Conservation (phyloP, 331 rosid genomes). For the Dryas integrifolia region DNA sequence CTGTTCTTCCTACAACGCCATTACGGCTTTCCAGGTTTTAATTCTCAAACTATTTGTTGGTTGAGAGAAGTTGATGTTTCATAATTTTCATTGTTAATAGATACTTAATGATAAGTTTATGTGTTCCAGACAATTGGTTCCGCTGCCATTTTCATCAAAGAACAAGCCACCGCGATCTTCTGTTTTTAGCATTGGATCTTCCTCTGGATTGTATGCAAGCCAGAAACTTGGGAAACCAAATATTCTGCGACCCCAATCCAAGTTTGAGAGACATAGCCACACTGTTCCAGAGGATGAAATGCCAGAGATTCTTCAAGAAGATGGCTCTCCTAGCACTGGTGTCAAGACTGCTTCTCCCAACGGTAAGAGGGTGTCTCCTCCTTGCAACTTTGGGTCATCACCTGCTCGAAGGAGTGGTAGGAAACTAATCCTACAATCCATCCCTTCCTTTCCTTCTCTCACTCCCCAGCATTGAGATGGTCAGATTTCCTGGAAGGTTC, state of each 20-base stretch:
- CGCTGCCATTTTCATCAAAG: conserved; percentile 61
- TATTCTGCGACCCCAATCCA: conserved; percentile 41
- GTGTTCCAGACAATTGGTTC: conserved; percentile 46
- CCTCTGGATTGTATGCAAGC: conserved; percentile 49
- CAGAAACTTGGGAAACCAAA: conserved; percentile 55
- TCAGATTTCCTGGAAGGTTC: neutral
- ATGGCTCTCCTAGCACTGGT: conserved; percentile 49
- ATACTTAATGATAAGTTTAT: conserved; percentile 12
- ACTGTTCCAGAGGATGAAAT: conserved; percentile 54
- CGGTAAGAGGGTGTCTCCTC: conserved; percentile 81
- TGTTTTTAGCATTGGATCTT: conserved; percentile 48
- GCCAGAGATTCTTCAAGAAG: conserved; percentile 49
- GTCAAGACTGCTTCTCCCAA: conserved; percentile 76
- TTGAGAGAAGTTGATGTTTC: conserved; percentile 11
- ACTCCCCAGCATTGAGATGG: conserved; percentile 57
- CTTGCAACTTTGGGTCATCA: conserved; percentile 53
- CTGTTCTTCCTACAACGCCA: conserved; percentile 58
- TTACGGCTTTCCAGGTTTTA: conserved; percentile 59
- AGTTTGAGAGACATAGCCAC: conserved; percentile 43
- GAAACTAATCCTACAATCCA: conserved; percentile 72
- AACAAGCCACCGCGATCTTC: conserved; percentile 65
- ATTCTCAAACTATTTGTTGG: conserved; percentile 22
- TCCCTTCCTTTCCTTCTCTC: conserved; percentile 86
- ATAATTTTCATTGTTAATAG: conserved; percentile 7
- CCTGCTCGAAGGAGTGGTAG: conserved; percentile 70